Evolutionary conservation across 352 stramenopile species (phyloP).

Genomic region (Globisporangium ultimum): DNA sequence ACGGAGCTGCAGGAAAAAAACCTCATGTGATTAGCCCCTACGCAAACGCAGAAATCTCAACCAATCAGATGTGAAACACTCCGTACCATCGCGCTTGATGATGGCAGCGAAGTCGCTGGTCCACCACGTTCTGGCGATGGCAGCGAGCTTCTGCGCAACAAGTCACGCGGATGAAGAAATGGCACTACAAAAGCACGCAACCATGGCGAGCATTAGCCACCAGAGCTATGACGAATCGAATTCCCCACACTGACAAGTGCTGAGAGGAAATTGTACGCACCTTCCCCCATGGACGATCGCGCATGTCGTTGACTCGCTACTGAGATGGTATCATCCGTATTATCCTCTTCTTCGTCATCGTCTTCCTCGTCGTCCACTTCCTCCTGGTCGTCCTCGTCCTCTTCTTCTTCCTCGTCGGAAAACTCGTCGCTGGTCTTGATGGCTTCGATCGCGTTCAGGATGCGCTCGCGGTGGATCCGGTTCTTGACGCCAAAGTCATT

Average conservation of each 20-base stretch:
- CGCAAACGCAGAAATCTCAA: background rate
- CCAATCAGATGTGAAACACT: background rate
- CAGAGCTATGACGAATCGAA: too few species aligned
- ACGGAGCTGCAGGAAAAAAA: constrained; percentile 33
- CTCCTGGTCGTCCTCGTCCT: constrained; percentile 38
- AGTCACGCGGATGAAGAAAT: constrained; percentile 30
- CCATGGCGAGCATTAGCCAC: background rate
- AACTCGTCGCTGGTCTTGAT: constrained; percentile 73
- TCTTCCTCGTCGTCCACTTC: constrained; percentile 32
- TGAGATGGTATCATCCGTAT: constrained; percentile 17
- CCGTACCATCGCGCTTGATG: constrained; percentile 59
- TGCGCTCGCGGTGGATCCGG: constrained; percentile 58
- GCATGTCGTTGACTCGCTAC: constrained; percentile 9
- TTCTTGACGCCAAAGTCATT: constrained; percentile 75
- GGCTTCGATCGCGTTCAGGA: constrained; percentile 71
- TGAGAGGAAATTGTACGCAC: constrained; percentile 6
- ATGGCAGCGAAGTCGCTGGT: constrained; percentile 26
- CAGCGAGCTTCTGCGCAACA: constrained; percentile 43
- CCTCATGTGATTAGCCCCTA: too few species aligned
- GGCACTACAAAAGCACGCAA: constrained; percentile 5
- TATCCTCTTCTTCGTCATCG: constrained; percentile 20
- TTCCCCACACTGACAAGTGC: too few species aligned
- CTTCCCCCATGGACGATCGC: constrained; percentile 19
- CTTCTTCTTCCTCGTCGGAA: constrained; percentile 55
- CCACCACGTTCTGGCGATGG: constrained; percentile 24